A percentile compares a stretch with the other conserved stretches of the same genome.
phyloP scores from a whole-genome alignment of 1,284 basidiomycete species.

The Ustilago hordei region DNA sequence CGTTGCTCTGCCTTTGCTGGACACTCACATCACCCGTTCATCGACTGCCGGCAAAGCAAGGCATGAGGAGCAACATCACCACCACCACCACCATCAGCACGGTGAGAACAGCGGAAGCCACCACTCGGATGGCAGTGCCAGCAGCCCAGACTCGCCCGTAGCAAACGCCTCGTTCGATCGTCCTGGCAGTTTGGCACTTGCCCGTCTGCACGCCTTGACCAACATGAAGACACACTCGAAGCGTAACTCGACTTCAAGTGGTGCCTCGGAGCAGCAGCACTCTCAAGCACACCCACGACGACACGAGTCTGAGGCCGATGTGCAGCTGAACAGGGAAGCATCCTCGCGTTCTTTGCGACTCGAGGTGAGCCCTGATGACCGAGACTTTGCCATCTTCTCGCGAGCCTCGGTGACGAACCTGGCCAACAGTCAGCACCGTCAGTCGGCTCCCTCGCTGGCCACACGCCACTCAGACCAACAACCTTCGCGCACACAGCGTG shows the following conservation, averaged over 20 bases:
- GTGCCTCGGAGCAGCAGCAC: constrained; percentile 10
- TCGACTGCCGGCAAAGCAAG: constrained; percentile 68
- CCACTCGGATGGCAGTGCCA: constrained; percentile 38
- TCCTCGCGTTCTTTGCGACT: constrained; percentile 49
- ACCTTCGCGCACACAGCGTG: constrained; percentile 22
- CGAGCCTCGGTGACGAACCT: constrained; percentile 35
- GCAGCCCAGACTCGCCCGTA: constrained; percentile 41
- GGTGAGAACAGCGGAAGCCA: constrained; percentile 21
- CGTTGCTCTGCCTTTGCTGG: constrained; percentile 73
- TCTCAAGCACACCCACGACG: constrained; percentile 13
- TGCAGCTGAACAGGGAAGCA: constrained; percentile 32
- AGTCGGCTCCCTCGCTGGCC: constrained; percentile 42
- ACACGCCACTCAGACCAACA: constrained; percentile 47
- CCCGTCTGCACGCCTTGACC: constrained; percentile 44
- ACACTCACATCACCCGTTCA: constrained; percentile 71
- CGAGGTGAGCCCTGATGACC: constrained; percentile 50
- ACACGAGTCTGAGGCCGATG: constrained; percentile 26
- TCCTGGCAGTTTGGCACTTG: constrained; percentile 48
- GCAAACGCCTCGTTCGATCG: constrained; percentile 28
- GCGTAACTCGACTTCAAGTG: constrained; percentile 33
- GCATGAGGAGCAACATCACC: constrained; percentile 18
- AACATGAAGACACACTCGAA: constrained; percentile 47
- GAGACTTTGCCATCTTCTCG: constrained; percentile 50
- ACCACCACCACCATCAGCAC: constrained; percentile 6
- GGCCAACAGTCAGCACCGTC: constrained; percentile 26